A percentile compares a stretch with the other conserved stretches of the same genome.
Evolutionary conservation across 768 basidiomycete species (phyloP).

Genomic region (Podaxis carcinomalis): DNA sequence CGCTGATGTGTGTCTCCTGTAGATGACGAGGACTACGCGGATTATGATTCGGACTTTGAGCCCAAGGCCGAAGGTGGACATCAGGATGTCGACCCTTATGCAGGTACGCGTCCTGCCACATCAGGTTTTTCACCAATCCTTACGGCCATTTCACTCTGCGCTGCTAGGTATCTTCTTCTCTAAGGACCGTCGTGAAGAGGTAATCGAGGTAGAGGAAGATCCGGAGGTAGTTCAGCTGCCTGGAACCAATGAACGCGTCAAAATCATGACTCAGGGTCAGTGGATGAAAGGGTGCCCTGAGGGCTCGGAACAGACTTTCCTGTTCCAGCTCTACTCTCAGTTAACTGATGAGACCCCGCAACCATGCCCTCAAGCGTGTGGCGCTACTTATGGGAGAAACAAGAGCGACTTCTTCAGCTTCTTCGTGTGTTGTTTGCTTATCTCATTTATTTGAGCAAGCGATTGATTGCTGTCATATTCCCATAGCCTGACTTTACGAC

Average conservation of each 20-base stretch:
- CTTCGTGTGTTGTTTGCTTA: slow-evolving; percentile 50
- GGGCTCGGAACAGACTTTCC: slow-evolving; percentile 83
- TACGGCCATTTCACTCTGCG: background rate
- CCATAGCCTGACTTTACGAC: slow-evolving; percentile 64
- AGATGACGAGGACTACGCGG: slow-evolving; percentile 56
- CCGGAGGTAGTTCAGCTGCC: slow-evolving; percentile 48
- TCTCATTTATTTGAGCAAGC: slow-evolving; percentile 4
- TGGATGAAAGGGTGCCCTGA: slow-evolving; percentile 99
- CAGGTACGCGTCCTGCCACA: slow-evolving; percentile 44
- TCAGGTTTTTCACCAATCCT: background rate
- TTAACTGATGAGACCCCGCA: slow-evolving; percentile 55
- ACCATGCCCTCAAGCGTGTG: slow-evolving; percentile 75
- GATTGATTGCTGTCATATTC: background rate
- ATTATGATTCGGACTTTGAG: slow-evolving; percentile 83
- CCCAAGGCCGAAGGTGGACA: slow-evolving; percentile 34
- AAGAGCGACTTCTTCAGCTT: slow-evolving; percentile 82
- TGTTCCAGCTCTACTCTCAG: slow-evolving; percentile 81
- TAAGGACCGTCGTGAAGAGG: slow-evolving; percentile 87
- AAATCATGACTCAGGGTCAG: slow-evolving; percentile 81
- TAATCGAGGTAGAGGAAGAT: slow-evolving; percentile 87
- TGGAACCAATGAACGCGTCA: slow-evolving; percentile 40
- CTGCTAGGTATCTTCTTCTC: slow-evolving; percentile 88
- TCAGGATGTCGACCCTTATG: slow-evolving; percentile 81
- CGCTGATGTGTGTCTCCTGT: background rate
- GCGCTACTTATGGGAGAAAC: slow-evolving; percentile 50